Evolutionary conservation across 257 asterid genomes (phyloP), one percentile per base, ranked within the genome.

Genomic region (Craterostigma plantagineum): DNA sequence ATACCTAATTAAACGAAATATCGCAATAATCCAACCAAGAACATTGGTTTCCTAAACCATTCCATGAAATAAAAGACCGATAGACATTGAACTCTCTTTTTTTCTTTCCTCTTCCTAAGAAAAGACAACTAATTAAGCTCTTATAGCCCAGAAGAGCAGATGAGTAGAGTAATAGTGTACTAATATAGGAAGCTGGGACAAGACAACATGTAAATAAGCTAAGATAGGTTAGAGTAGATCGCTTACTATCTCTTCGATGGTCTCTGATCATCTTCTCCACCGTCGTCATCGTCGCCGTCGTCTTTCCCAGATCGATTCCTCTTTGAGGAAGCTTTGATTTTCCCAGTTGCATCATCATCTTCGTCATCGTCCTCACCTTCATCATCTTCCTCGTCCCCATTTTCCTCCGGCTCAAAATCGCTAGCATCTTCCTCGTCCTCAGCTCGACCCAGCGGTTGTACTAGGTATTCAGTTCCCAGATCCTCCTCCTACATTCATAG

Each of bases 351-450:
- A 16, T 43, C 51, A 1, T 45, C 50, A 45, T 18, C 50, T 4
- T 23, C 36, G 7, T 46, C 51, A 4, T 71, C 86, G 0, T 59
- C 74, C 4, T 73, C 84, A 16, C 38, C 77, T 33, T 46, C 18
- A 17, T 46, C 51, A 4, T 50, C 8, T 2, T 64, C 93, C 14
- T 67, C 92, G 12, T 58, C 76, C 0, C 80, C 93, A 37, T 77
- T 75, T 60, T 85, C 92, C 18, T 65, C 59, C 6, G 87, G 94
- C 41, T 81, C 96, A 40, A 86, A 81, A 55, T 86, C 94, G 47
- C 92, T 78, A 1, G 86, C 78, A 54, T 81, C 87, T 69, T 77
- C 87, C 59, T 81, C 96, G 7, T 81, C 94, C 59, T 86, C 96
- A 14, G 91, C 81, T 10, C 45, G 87, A 15, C 58, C 94, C 7